phyloP scores from a whole-genome alignment of 306 rosid genomes.

The Echinosophora koreensis region DNA sequence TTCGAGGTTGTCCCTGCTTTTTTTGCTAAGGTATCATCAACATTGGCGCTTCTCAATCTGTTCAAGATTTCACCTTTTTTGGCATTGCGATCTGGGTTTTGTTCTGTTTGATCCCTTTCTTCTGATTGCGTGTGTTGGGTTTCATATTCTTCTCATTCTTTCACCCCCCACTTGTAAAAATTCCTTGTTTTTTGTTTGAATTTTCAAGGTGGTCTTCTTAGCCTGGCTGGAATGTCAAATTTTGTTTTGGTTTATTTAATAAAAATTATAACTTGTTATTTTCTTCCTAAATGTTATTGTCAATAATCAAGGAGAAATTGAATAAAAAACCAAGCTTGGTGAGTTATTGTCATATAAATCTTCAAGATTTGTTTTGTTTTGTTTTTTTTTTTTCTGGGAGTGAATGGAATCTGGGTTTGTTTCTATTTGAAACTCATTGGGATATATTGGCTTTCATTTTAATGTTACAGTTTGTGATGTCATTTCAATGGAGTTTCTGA shows the following conservation, averaged over 20 bases:
- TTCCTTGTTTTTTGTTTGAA: background rate
- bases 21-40: constrained; percentile 49
- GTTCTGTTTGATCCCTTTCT: constrained; percentile 54
- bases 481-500: constrained; percentile 22
- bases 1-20: constrained; percentile 16
- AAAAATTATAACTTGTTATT: background rate
- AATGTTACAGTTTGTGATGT: constrained; percentile 31
- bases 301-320: constrained; percentile 31
- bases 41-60: constrained; percentile 22
- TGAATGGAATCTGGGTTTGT: constrained; percentile 46
- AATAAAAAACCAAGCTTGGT: constrained; percentile 14
- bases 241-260: background rate
- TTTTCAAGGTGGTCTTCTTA: background rate
- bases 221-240: background rate
- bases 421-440: constrained; percentile 40
- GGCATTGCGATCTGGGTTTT: constrained; percentile 47
- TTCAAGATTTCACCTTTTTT: constrained; percentile 30
- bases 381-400: constrained; percentile 31
- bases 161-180: background rate
- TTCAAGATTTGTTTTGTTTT: constrained; percentile 20
- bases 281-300: background rate
- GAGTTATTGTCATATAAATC: constrained; percentile 18
- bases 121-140: constrained; percentile 40
- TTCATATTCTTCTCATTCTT: constrained; percentile 2
- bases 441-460: constrained; percentile 20